phyloP scores from a whole-genome alignment of 768 basidiomycete genomes.

The Amanita rubescens region DNA sequence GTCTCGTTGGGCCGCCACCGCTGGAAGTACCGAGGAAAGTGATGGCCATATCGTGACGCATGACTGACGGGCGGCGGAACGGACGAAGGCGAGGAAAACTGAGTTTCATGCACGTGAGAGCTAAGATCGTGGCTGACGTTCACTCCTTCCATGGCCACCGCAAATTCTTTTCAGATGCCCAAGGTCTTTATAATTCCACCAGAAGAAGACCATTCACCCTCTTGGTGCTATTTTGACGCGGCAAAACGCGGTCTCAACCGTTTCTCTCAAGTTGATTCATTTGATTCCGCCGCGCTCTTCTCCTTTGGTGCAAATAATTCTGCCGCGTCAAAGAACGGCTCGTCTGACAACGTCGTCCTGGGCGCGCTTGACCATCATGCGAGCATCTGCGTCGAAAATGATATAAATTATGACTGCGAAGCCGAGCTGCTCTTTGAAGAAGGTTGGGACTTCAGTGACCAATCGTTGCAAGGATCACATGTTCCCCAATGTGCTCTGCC shows the following conservation, averaged over 20 bases:
- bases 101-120: slow-evolving; percentile 23
- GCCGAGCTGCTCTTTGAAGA: neutral
- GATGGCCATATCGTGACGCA: slow-evolving; percentile 41
- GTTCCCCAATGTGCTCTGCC: slow-evolving; percentile 11
- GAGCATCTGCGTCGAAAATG: slow-evolving; percentile 18
- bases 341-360: neutral
- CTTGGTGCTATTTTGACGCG: slow-evolving; percentile 55
- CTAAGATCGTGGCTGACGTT: slow-evolving; percentile 18
- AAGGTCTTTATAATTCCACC: slow-evolving; percentile 52
- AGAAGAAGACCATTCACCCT: slow-evolving; percentile 46
- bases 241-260: slow-evolving; percentile 16
- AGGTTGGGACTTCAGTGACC: slow-evolving; percentile 19
- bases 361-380: neutral
- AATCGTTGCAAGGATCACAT: slow-evolving; percentile 11
- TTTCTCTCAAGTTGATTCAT: neutral
- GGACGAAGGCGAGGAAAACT: slow-evolving; percentile 2
- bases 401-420: slow-evolving; percentile 16
- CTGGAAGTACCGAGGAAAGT: slow-evolving; percentile 74
- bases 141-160: slow-evolving; percentile 8
- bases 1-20: slow-evolving; percentile 66
- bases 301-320: neutral
- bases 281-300: slow-evolving; percentile 7
- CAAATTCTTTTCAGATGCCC: slow-evolving; percentile 27
- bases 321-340: neutral
- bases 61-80: slow-evolving; percentile 9